Conservation (phyloP, 164 flowering plant genomes). For the Magnolia sinica region DNA sequence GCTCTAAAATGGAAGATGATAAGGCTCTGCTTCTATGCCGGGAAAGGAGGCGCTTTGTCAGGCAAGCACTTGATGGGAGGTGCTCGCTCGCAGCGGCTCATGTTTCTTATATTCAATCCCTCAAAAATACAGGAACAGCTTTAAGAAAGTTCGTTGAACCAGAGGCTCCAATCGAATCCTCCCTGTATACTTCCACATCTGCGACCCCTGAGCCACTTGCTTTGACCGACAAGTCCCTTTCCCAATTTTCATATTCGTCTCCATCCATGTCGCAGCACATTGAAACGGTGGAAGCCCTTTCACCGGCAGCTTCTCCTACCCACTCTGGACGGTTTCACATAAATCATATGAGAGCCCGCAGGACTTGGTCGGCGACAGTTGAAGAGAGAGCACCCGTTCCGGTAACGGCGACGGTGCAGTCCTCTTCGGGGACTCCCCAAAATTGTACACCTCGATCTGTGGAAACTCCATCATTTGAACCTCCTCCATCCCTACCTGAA, state of each 20-base stretch:
- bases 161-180: conserved; percentile 56
- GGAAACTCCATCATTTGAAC: conserved; percentile 41
- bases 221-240: conserved; percentile 57
- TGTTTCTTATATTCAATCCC: conserved; percentile 65
- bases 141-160: conserved; percentile 72
- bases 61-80: conserved; percentile 84
- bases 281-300: conserved; percentile 41
- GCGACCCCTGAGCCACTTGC: conserved; percentile 73
- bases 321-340: conserved; percentile 42
- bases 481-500: conserved; percentile 28
- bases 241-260: conserved; percentile 68
- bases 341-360: conserved; percentile 62
- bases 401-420: conserved; percentile 36
- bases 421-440: conserved; percentile 48
- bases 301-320: conserved; percentile 76
- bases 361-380: conserved; percentile 44
- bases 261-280: conserved; percentile 58
- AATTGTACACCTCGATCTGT: conserved; percentile 38
- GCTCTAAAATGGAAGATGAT: conserved; percentile 79
- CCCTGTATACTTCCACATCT: conserved; percentile 59
- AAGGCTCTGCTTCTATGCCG: conserved; percentile 82
- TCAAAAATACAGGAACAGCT: conserved; percentile 58
- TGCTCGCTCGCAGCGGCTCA: conserved; percentile 81
- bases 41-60: conserved; percentile 80
- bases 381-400: conserved; percentile 64